Evolutionary conservation across 129 eudicot species (phyloP), one percentile per base, ranked within the genome.

Genomic region (Oenanthe sinensis): DNA sequence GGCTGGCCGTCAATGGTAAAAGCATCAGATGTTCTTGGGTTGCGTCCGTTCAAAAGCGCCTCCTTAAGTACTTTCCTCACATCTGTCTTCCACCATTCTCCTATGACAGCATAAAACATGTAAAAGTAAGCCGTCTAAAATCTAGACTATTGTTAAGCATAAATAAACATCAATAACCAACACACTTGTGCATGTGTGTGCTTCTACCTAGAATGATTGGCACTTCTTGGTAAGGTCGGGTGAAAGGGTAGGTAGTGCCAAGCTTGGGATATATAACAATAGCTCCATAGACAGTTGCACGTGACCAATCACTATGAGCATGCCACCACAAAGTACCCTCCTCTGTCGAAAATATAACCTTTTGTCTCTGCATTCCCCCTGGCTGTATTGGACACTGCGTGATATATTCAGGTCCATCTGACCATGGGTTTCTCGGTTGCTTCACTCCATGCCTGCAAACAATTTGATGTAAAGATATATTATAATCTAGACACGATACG

Each of bases 291-390:
- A 60, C 68, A 60, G 68, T 60, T 60, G 68, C 68, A 2, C 68
- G 68, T 3, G 68, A 60, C 89, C 89, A 88, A 22, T 79, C 89
- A 19, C 89, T 88, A 24, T 88, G 92, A 5, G 92, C 92, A 74
- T 86, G 89, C 92, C 89, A 88, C 92, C 92, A 88, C 6, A 88
- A 8, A 28, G 92, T 88, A 8, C 90, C 92, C 84, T 86, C 88
- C 76, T 88, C 92, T 9, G 45, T 71, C 8, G 86, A 73, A 45
- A 88, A 63, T 42, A 65, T 75, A 4, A 88, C 67, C 58, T 71
- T 82, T 17, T 88, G 79, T 6, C 68, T 86, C 37, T 79, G 86
- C 0, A 17, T 60, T 20, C 70, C 45, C 1, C 88, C 90, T 2
- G 92, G 90, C 43, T 79, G 73, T 22, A 88, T 84, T 0, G 92